Evolutionary conservation across 169 alveolate species (phyloP), one percentile per base, ranked within the genome.

Genomic region (Cryptosporidium ubiquitum): DNA sequence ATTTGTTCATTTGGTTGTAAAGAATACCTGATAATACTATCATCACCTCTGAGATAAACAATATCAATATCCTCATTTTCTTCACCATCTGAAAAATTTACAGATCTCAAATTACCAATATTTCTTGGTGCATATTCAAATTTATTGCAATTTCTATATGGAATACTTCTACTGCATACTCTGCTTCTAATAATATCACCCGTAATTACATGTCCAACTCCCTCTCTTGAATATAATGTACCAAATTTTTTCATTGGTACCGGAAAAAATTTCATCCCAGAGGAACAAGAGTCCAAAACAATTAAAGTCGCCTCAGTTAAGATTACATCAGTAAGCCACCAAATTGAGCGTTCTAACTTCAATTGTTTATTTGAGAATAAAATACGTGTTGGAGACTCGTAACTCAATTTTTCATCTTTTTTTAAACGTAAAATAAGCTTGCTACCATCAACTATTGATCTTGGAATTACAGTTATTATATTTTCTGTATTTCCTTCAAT

Each of bases 191-290:
- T 79, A 18, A 79, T 61, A 23, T 79, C 89, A 0, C 89, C 89
- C n/a, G 89, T 79, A 29, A 79, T 61, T 66, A 79, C 89, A 58
- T 79, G 89, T 16, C 89, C 89, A 35, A 79, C 89, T 33, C 89
- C 89, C 61, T 79, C 89, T 64, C 89, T 79, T 42, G 89, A 61
- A 79, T 79, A 79, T 58, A 79, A 44, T 1, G 75, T 79, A 44
- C 89, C 89, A 58, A 79, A 79, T 58, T 79, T 79, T 79, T 47
- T 79, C 89, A 79, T 79, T 16, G 89, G 89, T 26, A 79, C 89
- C 5, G 89, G 89, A 31, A 79, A 79, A 64, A 79, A 79, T 16
- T 64, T 58, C 89, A 79, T 79, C 18, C 75, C 89, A n/a, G 71
- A 31, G 5, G 79, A 58, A 66, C 79, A 58, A 26, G 89, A 79